Evolutionary conservation across 73 alveolate genomes (phyloP).

Genomic region (Paramecium sexaurelia): DNA sequence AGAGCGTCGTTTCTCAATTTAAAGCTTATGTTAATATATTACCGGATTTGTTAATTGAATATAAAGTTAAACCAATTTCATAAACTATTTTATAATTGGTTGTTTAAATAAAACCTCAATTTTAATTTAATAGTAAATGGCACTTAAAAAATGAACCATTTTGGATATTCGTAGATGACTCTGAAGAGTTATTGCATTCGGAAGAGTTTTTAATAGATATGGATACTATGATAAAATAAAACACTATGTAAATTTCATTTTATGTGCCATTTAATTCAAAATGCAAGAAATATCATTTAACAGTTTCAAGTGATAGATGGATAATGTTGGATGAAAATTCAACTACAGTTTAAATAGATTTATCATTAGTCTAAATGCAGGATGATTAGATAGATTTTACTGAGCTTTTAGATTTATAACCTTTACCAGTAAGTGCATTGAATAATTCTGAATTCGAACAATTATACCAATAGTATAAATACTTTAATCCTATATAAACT

Average conservation of each 20-base stretch:
- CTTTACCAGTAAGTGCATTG: constrained; percentile 95
- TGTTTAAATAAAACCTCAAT: constrained; percentile 79
- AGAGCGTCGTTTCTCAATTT: constrained; percentile 68
- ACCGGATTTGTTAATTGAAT: constrained; percentile 92
- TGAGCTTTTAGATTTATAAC: constrained; percentile 94
- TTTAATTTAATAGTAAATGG: constrained; percentile 95
- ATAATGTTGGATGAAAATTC: constrained; percentile 70
- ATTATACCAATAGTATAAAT: constrained; percentile 87
- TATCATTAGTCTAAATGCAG: background rate
- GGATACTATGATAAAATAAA: constrained; percentile 75
- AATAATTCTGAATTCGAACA: constrained; percentile 93
- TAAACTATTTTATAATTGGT: constrained; percentile 88
- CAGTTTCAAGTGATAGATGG: constrained; percentile 94
- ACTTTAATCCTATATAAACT: constrained; percentile 99
- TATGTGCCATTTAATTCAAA: constrained; percentile 95
- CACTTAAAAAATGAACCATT: constrained; percentile 92
- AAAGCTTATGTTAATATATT: constrained; percentile 83
- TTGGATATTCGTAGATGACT: constrained; percentile 94
- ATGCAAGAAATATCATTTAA: constrained; percentile 78
- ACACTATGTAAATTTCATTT: constrained; percentile 82
- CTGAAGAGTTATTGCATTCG: constrained; percentile 93
- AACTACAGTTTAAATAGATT: background rate
- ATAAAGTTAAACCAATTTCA: constrained; percentile 95
- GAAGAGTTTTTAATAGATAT: constrained; percentile 92
- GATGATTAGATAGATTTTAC: constrained; percentile 85